Evolutionary conservation across 352 stramenopile species (phyloP), one percentile per base, ranked within the genome.

Genomic region (Phytopythium aichiense): DNA sequence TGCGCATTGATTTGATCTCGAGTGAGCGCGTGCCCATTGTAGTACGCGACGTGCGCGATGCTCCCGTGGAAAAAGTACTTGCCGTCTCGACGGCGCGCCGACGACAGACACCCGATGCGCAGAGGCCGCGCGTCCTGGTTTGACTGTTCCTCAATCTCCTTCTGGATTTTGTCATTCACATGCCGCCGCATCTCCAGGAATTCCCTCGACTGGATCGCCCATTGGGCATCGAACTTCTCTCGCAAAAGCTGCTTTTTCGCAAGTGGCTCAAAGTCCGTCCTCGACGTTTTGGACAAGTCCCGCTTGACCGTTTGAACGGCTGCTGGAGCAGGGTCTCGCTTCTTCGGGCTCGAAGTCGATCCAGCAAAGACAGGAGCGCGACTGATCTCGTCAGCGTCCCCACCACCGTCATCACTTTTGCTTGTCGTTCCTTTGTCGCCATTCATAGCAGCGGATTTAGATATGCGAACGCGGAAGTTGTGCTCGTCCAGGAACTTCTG

Each of bases 21-120:
- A 48, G 59, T 80, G 20, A 97, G 56, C 7, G 68, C 64, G 11
- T 66, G 60, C 9, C 72, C 72, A 38, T 82, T 84, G 73, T 94
- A 97, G 56, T 91, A 94, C 13, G 86, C 87, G 8, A 97, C 83
- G 55, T 96, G 89, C 20, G 86, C 85, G 30, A 97, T 80, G 15
- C 66, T 62, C 4, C 91, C 91, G 20, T 90, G 74, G 63, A 97
- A 97, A 66, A 92, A 97, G 56, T 91, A 78, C 40, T 94, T 95
- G 15, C 85, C 84, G 46, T 95, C 81, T 33, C 66, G 72, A 6
- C 78, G 79, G 9, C 74, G 72, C 8, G 75, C 72, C 1, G 79
- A 84, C 9, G 80, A 91, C 20, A 91, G 57, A 33, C 79, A 91
- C 0, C 89, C 91, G 23, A 97, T 89, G 7, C 87, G 76, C 7